Conservation (phyloP, 2,329 filamentous ascomycete genomes). For the Hyphodiscus sp. region DNA sequence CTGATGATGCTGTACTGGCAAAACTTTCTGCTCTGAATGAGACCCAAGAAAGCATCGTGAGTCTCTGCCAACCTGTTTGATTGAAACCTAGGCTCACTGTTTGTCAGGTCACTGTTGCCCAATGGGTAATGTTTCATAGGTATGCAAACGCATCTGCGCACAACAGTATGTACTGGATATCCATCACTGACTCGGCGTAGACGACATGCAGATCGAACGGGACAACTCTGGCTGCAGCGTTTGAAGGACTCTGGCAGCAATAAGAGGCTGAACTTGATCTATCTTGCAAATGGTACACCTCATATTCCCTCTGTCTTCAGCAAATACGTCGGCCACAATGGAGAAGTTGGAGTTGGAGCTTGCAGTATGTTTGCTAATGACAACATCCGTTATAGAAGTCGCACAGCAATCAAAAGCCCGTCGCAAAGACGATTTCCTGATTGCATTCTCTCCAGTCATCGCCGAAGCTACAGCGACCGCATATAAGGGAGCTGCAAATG, state of each 20-base stretch:
- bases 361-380: conserved; percentile 13
- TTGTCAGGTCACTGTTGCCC: conserved; percentile 68
- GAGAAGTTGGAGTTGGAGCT: conserved; percentile 7
- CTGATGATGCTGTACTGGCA: conserved; percentile 88
- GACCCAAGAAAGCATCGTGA: conserved; percentile 85
- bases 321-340: background rate
- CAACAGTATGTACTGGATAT: background rate
- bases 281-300: conserved; percentile 81
- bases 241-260: conserved; percentile 80
- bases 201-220: conserved; percentile 86
- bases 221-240: conserved; percentile 83
- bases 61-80: conserved; percentile 7
- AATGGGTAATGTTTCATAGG: conserved; percentile 99
- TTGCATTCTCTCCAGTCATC: conserved; percentile 85
- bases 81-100: conserved; percentile 3
- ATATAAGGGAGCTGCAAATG: conserved; percentile 80
- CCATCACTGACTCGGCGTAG: conserved; percentile 43
- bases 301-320: conserved; percentile 22
- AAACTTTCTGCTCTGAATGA: conserved; percentile 95
- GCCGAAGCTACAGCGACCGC: conserved; percentile 85
- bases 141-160: conserved; percentile 36
- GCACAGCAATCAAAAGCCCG: conserved; percentile 93
- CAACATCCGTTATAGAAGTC: conserved; percentile 58
- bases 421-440: conserved; percentile 85
- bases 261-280: conserved; percentile 85